phyloP scores from a whole-genome alignment of 306 rosid species.

The Pyrus bretschneideri region DNA sequence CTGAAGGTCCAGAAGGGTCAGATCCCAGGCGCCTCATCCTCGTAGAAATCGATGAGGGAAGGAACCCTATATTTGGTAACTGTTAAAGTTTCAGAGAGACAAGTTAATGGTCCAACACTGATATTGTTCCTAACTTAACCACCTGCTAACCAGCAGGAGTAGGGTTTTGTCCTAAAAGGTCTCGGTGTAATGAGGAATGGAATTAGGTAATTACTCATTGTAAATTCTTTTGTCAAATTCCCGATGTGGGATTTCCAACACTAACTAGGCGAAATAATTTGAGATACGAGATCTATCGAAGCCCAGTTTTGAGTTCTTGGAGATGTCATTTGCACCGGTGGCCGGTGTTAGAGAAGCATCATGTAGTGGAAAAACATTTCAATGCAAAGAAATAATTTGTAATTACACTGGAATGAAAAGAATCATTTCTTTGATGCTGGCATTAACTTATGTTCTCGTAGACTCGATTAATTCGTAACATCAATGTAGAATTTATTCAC shows the following conservation, averaged over 20 bases:
- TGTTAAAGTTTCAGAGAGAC: no score
- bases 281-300: slow-evolving; percentile 5
- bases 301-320: slow-evolving; percentile 26
- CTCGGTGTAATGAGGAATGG: no score
- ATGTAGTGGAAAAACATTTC: not conserved
- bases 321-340: slow-evolving; percentile 8
- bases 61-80: slow-evolving; percentile 73
- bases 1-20: slow-evolving; percentile 81
- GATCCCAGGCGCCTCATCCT: slow-evolving; percentile 58
- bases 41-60: slow-evolving; percentile 78
- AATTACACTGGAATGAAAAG: not conserved
- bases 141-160: no score
- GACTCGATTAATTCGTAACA: no score
- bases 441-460: not conserved
- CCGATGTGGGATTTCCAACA: no score
- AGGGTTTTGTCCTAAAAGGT: no score
- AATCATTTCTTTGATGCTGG: not conserved
- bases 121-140: no score
- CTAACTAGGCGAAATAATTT: slow-evolving; percentile 18
- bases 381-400: not conserved
- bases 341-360: slow-evolving; percentile 10
- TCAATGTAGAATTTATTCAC: not conserved
- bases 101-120: no score
- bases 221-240: no score
- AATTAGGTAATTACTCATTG: no score